Conservation (phyloP, 805 yeast species). For the Candida schatavii region DNA sequence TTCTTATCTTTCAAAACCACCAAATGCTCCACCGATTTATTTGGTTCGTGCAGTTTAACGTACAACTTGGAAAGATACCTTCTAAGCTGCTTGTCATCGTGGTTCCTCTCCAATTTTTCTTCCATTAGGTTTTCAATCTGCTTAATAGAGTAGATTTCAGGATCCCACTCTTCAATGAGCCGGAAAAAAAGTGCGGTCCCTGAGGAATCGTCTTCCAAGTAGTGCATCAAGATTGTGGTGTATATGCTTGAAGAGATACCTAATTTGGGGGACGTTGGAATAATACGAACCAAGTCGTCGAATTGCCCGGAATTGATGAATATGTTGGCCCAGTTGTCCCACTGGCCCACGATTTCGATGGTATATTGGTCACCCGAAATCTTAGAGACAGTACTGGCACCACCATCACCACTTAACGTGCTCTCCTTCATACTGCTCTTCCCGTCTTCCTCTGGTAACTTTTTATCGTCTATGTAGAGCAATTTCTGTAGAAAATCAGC, state of each 20-base stretch:
- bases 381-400: constrained; percentile 15
- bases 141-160: constrained; percentile 46
- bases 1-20: constrained; percentile 52
- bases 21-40: constrained; percentile 63
- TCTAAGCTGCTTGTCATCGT: constrained; percentile 28
- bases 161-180: constrained; percentile 57
- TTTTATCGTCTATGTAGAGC: constrained; percentile 17
- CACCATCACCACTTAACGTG: constrained; percentile 17
- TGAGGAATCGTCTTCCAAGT: constrained; percentile 33
- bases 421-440: constrained; percentile 20
- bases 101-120: constrained; percentile 34
- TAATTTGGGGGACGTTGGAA: constrained; percentile 52
- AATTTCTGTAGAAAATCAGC: constrained; percentile 41
- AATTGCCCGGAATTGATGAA: constrained; percentile 50
- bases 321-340: constrained; percentile 63
- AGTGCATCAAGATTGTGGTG: constrained; percentile 47
- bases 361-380: constrained; percentile 16
- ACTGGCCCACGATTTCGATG: constrained; percentile 36
- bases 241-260: constrained; percentile 27
- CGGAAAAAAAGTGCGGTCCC: constrained; percentile 32
- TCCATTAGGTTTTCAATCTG: constrained; percentile 47
- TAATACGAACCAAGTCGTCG: constrained; percentile 42
- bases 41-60: constrained; percentile 54
- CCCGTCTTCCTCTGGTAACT: constrained; percentile 27
- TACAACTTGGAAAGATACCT: constrained; percentile 51